Conservation (phyloP, 176 grass and related monocot species). For the Calamus simplicifolius region DNA sequence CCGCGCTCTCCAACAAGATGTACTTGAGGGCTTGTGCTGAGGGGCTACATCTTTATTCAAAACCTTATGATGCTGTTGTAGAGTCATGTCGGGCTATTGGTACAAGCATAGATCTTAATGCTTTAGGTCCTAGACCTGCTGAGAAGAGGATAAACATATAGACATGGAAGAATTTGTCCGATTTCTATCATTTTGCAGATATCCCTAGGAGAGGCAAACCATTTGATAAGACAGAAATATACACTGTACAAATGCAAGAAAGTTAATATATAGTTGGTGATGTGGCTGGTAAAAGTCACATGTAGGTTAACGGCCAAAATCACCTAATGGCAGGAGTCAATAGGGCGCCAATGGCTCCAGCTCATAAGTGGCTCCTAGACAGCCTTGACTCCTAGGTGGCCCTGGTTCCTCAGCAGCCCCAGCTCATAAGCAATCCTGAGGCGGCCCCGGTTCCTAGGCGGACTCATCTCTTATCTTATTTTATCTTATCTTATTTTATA, state of each 20-base stretch:
- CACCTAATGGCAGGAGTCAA: too few relatives aligned
- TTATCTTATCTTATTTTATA: too few relatives aligned
- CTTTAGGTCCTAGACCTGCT: slow-evolving; percentile 33
- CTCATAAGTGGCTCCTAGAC: too few relatives aligned
- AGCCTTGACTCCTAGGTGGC: too few relatives aligned
- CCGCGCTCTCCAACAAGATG: too few relatives aligned
- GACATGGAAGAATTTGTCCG: slow-evolving; percentile 21
- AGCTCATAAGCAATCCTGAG: too few relatives aligned
- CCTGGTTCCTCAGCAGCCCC: too few relatives aligned
- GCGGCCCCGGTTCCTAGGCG: too few relatives aligned
- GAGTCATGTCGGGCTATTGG: slow-evolving; percentile 38
- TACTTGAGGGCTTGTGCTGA: slow-evolving; percentile 47
- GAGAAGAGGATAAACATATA: slow-evolving; percentile 18
- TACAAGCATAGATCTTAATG: slow-evolving; percentile 31
- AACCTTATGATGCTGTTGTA: slow-evolving; percentile 53
- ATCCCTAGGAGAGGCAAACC: slow-evolving; percentile 18
- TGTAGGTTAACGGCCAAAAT: too few relatives aligned
- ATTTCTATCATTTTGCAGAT: slow-evolving; percentile 18
- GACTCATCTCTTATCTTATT: too few relatives aligned
- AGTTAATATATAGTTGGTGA: slow-evolving; percentile 4
- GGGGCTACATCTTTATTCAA: slow-evolving; percentile 53
- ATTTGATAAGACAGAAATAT: slow-evolving; percentile 28
- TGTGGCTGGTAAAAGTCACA: too few relatives aligned
- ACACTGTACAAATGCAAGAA: slow-evolving; percentile 3
- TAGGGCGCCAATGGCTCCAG: too few relatives aligned